Conservation (phyloP, 192 early-diverging fungal species). For the Coemansia biformis region DNA sequence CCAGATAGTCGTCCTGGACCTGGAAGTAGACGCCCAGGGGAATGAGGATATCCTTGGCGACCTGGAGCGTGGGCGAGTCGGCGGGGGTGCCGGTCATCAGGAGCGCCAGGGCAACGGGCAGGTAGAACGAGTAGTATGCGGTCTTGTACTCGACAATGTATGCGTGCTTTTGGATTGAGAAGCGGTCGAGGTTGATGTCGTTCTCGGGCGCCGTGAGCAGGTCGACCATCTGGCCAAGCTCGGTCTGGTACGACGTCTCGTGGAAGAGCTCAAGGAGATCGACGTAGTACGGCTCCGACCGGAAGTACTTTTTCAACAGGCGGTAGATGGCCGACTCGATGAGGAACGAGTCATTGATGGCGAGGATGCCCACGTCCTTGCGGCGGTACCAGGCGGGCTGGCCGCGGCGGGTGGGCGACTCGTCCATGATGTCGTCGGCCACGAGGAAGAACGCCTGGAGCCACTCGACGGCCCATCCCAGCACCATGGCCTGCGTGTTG, state of each 20-base stretch:
- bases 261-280: slow-evolving; percentile 93
- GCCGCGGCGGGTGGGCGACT: slow-evolving; percentile 89
- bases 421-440: slow-evolving; percentile 98
- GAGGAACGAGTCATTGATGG: slow-evolving; percentile 96
- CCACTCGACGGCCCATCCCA: slow-evolving; percentile 97
- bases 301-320: slow-evolving; percentile 93
- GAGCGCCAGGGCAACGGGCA: slow-evolving; percentile 94
- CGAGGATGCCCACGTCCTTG: slow-evolving; percentile 77
- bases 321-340: slow-evolving; percentile 90
- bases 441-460: slow-evolving; percentile 98
- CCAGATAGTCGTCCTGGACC: slow-evolving; percentile 97
- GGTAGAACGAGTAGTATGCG: slow-evolving; percentile 98
- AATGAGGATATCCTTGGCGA: slow-evolving; percentile 80
- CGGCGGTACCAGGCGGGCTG: slow-evolving; percentile 95
- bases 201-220: slow-evolving; percentile 98
- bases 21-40: slow-evolving; percentile 99
- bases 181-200: slow-evolving; percentile 83
- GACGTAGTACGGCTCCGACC: slow-evolving; percentile 74
- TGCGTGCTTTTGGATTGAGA: slow-evolving; percentile 84
- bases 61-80: slow-evolving; percentile 70
- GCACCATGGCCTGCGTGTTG: slow-evolving; percentile 76
- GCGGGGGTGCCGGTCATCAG: slow-evolving; percentile 74
- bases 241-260: slow-evolving; percentile 94
- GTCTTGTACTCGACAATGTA: slow-evolving; percentile 99
- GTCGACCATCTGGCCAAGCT: slow-evolving; percentile 96